phyloP scores from a whole-genome alignment of 163 green algal species.

The Volvox carteri region DNA sequence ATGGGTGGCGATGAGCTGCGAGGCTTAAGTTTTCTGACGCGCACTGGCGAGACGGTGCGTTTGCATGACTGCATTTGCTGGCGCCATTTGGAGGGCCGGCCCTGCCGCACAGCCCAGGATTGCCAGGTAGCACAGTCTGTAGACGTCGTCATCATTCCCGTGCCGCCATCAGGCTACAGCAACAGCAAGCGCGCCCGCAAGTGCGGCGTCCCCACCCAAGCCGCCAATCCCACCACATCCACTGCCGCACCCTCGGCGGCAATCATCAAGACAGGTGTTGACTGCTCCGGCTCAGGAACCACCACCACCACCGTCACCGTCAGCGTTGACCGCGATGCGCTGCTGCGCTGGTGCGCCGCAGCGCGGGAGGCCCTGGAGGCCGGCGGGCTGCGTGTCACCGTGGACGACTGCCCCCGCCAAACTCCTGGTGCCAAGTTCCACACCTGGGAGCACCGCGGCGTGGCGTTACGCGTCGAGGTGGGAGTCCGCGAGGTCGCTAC shows the following conservation, averaged over 20 bases:
- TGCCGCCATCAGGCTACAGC: not conserved
- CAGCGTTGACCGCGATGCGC: not conserved
- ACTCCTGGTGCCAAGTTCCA: constrained; percentile 52
- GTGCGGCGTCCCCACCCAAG: not conserved
- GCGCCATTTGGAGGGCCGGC: constrained; percentile 36
- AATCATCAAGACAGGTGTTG: no score
- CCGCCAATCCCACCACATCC: not conserved
- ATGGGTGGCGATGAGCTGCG: no score
- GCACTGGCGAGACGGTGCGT: not conserved
- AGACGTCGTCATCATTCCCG: constrained; percentile 42
- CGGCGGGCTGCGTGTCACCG: not conserved
- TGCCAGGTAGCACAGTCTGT: not conserved
- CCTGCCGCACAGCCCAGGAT: constrained; percentile 16
- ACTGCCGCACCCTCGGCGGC: not conserved
- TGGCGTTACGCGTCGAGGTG: constrained; percentile 31
- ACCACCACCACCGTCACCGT: no score
- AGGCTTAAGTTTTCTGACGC: not conserved
- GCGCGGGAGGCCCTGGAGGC: not conserved
- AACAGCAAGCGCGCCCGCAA: constrained; percentile 25
- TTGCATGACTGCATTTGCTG: constrained; percentile 37
- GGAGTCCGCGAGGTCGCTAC: not conserved
- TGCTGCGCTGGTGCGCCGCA: not conserved
- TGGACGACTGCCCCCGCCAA: constrained; percentile 9
- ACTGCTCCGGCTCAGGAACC: not conserved
- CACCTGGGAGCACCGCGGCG: constrained; percentile 43